A percentile compares a stretch with the other conserved stretches of the same genome.
Conservation (phyloP, 2,329 filamentous ascomycete species). For the Tolypocladium nubicola region DNA sequence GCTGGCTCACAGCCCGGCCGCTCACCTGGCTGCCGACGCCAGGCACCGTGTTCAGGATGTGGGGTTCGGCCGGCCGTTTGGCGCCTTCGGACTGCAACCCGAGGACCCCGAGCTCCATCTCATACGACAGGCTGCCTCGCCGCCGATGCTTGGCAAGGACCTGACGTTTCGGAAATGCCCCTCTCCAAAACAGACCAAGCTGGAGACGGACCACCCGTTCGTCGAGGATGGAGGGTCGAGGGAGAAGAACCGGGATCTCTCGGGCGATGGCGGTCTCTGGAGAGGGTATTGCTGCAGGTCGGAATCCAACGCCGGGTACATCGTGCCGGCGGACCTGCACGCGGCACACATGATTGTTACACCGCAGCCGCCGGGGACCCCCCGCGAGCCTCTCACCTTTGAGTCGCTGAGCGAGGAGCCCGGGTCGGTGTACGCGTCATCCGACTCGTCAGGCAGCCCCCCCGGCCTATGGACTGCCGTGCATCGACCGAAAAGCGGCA, state of each 20-base stretch:
- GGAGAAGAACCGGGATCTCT: slow-evolving; percentile 41
- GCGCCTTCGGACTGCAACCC: slow-evolving; percentile 23
- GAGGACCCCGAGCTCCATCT: slow-evolving; percentile 30
- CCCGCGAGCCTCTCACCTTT: slow-evolving; percentile 33
- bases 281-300: slow-evolving; percentile 54
- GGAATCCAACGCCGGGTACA: slow-evolving; percentile 21
- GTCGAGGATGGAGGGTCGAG: slow-evolving; percentile 32
- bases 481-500: slow-evolving; percentile 15
- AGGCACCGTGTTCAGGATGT: neutral
- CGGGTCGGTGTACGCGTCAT: slow-evolving; percentile 13
- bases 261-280: slow-evolving; percentile 61
- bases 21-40: neutral
- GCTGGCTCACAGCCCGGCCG: neutral
- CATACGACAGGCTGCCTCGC: slow-evolving; percentile 47
- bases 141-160: slow-evolving; percentile 81
- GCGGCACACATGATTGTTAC: slow-evolving; percentile 40
- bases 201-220: slow-evolving; percentile 66
- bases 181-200: slow-evolving; percentile 75
- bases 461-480: slow-evolving; percentile 10
- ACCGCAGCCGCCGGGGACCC: slow-evolving; percentile 30
- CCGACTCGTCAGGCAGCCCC: slow-evolving; percentile 9
- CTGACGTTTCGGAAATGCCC: slow-evolving; percentile 70
- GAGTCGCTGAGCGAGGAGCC: slow-evolving; percentile 31
- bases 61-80: slow-evolving; percentile 33
- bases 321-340: slow-evolving; percentile 32